phyloP scores from a whole-genome alignment of 140 eudicot species.

The Stevia rebaudiana region DNA sequence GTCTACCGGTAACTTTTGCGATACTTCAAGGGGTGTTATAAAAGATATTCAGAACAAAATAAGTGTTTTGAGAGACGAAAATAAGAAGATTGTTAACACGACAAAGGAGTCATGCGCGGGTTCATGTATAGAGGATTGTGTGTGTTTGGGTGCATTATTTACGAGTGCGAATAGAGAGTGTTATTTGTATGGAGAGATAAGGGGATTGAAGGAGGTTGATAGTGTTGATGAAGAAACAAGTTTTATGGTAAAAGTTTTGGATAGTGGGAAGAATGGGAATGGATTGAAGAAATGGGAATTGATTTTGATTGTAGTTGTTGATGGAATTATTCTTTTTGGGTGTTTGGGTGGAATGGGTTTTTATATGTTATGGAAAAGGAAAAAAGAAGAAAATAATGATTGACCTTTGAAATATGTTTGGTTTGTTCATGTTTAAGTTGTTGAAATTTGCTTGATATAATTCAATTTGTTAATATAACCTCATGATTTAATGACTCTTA shows the following conservation, averaged over 20 bases:
- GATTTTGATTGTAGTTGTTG: constrained; percentile 57
- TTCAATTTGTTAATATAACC: not conserved
- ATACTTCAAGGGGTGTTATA: constrained; percentile 40
- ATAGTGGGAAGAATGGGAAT: constrained; percentile 25
- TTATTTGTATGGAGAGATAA: constrained; percentile 46
- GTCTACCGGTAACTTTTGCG: constrained; percentile 31
- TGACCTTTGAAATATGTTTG: not conserved
- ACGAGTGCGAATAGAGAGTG: constrained; percentile 34
- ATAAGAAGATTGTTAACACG: constrained; percentile 21
- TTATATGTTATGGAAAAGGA: constrained; percentile 55
- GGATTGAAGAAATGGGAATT: constrained; percentile 74
- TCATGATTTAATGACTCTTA: not conserved
- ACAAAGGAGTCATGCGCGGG: constrained; percentile 37
- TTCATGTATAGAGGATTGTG: constrained; percentile 50
- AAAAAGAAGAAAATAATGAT: constrained; percentile 28
- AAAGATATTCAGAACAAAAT: constrained; percentile 41
- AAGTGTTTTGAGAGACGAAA: constrained; percentile 36
- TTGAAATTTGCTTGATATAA: not conserved
- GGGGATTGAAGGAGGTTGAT: constrained; percentile 54
- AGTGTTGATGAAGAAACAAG: constrained; percentile 25
- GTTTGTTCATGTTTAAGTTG: not conserved
- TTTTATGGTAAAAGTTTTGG: constrained; percentile 70
- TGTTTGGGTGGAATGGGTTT: constrained; percentile 58
- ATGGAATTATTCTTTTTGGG: constrained; percentile 58
- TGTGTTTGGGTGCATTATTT: constrained; percentile 67